Base-by-base conservation (phyloP, 1,284 basidiomycete genomes). In the Papiliotrema flavescens region DNA sequence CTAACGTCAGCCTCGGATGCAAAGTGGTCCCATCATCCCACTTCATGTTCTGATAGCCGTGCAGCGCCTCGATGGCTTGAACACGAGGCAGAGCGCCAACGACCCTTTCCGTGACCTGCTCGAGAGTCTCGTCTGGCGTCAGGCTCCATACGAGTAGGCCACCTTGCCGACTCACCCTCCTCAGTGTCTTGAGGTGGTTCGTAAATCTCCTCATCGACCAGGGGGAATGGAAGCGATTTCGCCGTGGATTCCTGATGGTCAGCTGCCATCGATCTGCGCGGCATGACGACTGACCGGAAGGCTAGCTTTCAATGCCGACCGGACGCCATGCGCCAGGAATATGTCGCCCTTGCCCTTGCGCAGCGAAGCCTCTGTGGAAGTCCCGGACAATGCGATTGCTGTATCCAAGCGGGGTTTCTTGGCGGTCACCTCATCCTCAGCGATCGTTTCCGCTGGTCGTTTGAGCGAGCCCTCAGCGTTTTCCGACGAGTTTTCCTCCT, bases 1-100 rank as follows among this genome's bases (percentile, higher is more conserved):
- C 70, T 71, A 52, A 14, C 32, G 8, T 44, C n/a, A 19, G 49
- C 43, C 40, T 41, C 19, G 1, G 2, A 2, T 22, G n/a, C 14
- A 19, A 23, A 22, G 5, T 17, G 28, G 4, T 20, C n/a, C 15
- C 20, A 39, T 19, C 20, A 23, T 40, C 70, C 60, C 60, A 75
- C 74, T 73, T 74, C 64, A 76, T 70, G 19, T 51, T 55, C 36
- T 73, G 68, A 54, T 73, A 76, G 5, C 68, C 73, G 40, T 74
- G 67, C 37, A 76, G 41, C 3, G 73, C 72, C 52, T 77, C 74
- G 47, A 77, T 75, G 23, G 76, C 72, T 52, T 76, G 76, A 0
- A 68, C 67, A 4, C 74, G 50, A 2, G 76, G 76, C 11, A 77
- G 43, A 17, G 53, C 36, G 14, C 57, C 58, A 2, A 77, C 57